Evolutionary conservation across 345 rosid genomes (phyloP), one percentile per base, ranked within the genome.

Genomic region (Populus tremula): DNA sequence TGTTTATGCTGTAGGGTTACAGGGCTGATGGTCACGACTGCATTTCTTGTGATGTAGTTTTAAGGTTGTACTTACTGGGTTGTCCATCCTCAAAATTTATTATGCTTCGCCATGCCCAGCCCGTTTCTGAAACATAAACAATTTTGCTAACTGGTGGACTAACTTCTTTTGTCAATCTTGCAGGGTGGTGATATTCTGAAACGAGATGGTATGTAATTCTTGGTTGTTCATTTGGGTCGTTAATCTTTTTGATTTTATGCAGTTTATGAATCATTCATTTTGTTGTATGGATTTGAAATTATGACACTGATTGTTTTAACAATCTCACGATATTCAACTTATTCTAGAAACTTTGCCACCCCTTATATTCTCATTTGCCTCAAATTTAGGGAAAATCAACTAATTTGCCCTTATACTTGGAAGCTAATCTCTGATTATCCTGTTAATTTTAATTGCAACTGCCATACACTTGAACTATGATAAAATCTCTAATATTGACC

Each of bases 11-110:
- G 98, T 96, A 93, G 96, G 98, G 89, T 59, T 78, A 86, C 97
- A 93, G 96, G 97, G 94, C 88, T 88, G 96, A 92, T 91, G 90
- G 85, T 85, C 94, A 88, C 89, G 87, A 88, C 95, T 96, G 94
- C 95, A 89, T 93, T 92, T 91, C 96, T 87, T 93, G 97, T 96
- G 95, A 92, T 89, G 75, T 96, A 89, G 97, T 92, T 94, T 93
- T 96, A 87, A 96, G 99, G 98, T 96, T 92, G 97, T 92, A 83
- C 91, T 89, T 90, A 87, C 88, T 68, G 70, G 87, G 94, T 87
- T 88, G 90, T 87, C 79, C 76, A 88, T 86, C 87, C 84, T 87
- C 85, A 84, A 89, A 86, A 73, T 83, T 84, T 84, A 80, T 84
- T 84, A 72, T 89, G 88, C 82, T 85, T 89, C 62, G 66, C 80